Evolutionary conservation across 148 eudicot species (phyloP).

Genomic region (Chenopodium suecicum): DNA sequence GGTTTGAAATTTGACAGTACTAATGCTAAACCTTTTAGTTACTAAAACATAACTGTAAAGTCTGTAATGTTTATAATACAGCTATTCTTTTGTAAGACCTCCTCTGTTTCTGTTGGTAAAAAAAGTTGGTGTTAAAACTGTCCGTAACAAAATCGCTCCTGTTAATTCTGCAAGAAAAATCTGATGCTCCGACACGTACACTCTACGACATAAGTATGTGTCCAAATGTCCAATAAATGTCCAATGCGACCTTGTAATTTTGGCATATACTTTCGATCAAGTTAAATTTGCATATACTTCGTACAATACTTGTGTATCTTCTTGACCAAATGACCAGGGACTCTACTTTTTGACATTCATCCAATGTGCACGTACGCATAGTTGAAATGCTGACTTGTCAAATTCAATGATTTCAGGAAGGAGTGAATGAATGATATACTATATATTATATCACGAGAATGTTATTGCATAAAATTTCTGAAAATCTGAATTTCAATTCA

Average conservation of each 20-base stretch:
- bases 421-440: background rate
- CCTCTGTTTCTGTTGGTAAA: too few relatives aligned
- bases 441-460: background rate
- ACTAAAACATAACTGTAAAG: too few relatives aligned
- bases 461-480: background rate
- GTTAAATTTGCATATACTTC: background rate
- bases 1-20: too few relatives aligned
- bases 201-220: too few relatives aligned
- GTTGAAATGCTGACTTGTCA: background rate
- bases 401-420: background rate
- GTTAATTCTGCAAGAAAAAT: too few relatives aligned
- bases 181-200: background rate
- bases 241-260: background rate
- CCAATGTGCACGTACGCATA: too few relatives aligned
- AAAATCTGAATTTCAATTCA: slow-evolving; percentile 29
- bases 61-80: too few relatives aligned
- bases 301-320: too few relatives aligned
- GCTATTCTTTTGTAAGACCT: background rate
- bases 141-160: background rate
- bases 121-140: too few relatives aligned
- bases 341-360: background rate
- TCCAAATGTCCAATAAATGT: too few relatives aligned
- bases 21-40: background rate
- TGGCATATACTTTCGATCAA: background rate
- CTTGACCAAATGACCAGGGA: background rate